Base-by-base conservation (phyloP, 352 stramenopile genomes). In the Aphanomyces stellatus region DNA sequence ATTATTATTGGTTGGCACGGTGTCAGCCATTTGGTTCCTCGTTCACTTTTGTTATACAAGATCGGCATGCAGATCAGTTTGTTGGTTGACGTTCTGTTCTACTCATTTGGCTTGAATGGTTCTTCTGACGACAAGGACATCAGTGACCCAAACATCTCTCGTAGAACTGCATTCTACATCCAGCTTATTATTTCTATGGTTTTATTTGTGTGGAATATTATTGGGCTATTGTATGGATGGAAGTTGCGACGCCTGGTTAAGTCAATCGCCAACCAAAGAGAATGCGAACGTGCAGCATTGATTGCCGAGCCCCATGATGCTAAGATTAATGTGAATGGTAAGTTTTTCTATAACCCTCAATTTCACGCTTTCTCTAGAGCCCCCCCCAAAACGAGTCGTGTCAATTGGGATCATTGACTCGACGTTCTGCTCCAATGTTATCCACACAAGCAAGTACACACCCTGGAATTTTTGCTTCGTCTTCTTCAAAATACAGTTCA, bases 401-500 rank as follows among this genome's bases (percentile, higher is more conserved):
- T 28, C 40, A 70, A 74, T 46, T 28, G 53, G 11, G 10, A 56
- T 72, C 1, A 63, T 24, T 1, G 53, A 74, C 4, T 28, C 74
- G n/a, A 63, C 73, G 24, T 93, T 93, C 63, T 80, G 71, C 69
- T 80, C 80, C 35, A 95, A 95, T 71, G 67, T 85, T 41, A 90
- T 95, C 37, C 69, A 77, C 40, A 93, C 86, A 61, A 95, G 84
- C 80, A 94, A 94, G 82, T 96, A 96, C 76, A 96, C 87, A 40
- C 84, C 84, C 70, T 94, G 90, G 80, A 96, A 94, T 75, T 96
- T 96, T 59, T 71, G 84, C 65, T 93, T 93, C 62, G 81, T 95
- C 28, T 94, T 93, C 30, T 72, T 96, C 49, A 90, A 92, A 74
- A 91, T 93, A 79, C 87, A 96, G 72, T 96, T 96, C 71, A 93